These are phyloP conservation scores for Triticum dicoccoides DNA, from an alignment of 176 grass and related monocot genomes.

Conservation along the genomic window DNA sequence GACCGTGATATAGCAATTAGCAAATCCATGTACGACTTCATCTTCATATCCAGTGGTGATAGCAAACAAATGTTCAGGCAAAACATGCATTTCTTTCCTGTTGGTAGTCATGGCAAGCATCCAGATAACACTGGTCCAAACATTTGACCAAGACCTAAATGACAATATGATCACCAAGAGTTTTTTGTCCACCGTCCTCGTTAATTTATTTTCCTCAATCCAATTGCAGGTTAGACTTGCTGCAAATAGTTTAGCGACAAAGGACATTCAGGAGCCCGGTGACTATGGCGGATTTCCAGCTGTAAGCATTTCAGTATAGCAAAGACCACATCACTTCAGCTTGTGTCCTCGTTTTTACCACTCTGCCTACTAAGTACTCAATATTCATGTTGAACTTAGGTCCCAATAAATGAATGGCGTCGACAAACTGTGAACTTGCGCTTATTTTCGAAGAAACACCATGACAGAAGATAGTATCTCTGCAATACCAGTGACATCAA, in stretches of 20 bases:
- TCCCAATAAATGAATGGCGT: slow-evolving; percentile 51
- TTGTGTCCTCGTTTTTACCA: background rate
- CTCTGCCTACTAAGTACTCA: background rate
- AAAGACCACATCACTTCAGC: background rate
- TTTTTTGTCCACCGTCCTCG: background rate
- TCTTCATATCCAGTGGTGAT: background rate
- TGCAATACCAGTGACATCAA: background rate
- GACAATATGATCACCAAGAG: background rate
- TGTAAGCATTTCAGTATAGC: slow-evolving; percentile 27
- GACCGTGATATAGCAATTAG: background rate
- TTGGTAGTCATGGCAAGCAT: background rate
- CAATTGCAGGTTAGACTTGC: slow-evolving; percentile 53
- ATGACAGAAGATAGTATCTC: background rate
- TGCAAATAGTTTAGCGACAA: slow-evolving; percentile 55
- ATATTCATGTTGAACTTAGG: slow-evolving; percentile 23
- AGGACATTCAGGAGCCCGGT: slow-evolving; percentile 43
- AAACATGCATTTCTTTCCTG: background rate
- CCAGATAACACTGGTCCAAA: background rate
- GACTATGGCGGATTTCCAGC: slow-evolving; percentile 76
- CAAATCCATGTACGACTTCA: background rate
- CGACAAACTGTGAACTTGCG: slow-evolving; percentile 37
- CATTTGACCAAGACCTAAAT: background rate
- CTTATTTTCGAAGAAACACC: slow-evolving; percentile 20
- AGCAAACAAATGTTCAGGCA: background rate
- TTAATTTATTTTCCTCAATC: background rate